phyloP scores from a whole-genome alignment of 345 rosid genomes.

The Balakata baccata region DNA sequence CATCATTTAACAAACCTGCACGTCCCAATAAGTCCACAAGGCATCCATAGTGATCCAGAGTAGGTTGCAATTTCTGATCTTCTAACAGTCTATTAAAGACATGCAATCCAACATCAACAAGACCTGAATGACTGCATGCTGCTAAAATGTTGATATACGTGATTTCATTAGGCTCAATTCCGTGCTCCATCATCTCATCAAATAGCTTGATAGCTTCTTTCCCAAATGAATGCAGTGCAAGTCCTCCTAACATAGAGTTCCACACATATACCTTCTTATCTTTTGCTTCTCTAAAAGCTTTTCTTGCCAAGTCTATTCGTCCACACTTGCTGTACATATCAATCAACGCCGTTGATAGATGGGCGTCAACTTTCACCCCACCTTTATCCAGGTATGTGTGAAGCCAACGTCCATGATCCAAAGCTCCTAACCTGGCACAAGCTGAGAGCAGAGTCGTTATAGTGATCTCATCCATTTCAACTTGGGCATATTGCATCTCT shows the following conservation, averaged over 20 bases:
- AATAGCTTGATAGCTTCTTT: conserved; percentile 25
- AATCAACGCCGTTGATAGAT: conserved; percentile 23
- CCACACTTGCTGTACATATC: conserved; percentile 31
- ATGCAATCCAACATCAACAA: conserved; percentile 22
- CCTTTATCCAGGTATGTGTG: conserved; percentile 14
- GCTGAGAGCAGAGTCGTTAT: conserved; percentile 23
- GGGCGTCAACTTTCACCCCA: conserved; percentile 18
- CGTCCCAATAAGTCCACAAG: conserved; percentile 18
- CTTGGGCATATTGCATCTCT: conserved; percentile 20
- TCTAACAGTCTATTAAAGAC: conserved; percentile 17
- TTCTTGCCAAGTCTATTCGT: conserved; percentile 20
- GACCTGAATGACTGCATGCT: conserved; percentile 27
- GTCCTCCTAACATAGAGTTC: conserved; percentile 28
- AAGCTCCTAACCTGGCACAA: conserved; percentile 25
- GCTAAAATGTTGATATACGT: conserved; percentile 22
- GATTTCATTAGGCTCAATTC: conserved; percentile 26
- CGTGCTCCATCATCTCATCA: conserved; percentile 16
- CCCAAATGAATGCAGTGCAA: conserved; percentile 24
- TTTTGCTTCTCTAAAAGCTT: conserved; percentile 9
- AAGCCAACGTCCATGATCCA: conserved; percentile 31
- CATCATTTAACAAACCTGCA: conserved; percentile 13
- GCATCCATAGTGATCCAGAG: conserved; percentile 21
- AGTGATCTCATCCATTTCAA: conserved; percentile 16
- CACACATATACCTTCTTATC: conserved; percentile 26
- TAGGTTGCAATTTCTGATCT: conserved; percentile 14